Evolutionary conservation across 441 rosid species (phyloP).

Genomic region (Pelargonium australe): DNA sequence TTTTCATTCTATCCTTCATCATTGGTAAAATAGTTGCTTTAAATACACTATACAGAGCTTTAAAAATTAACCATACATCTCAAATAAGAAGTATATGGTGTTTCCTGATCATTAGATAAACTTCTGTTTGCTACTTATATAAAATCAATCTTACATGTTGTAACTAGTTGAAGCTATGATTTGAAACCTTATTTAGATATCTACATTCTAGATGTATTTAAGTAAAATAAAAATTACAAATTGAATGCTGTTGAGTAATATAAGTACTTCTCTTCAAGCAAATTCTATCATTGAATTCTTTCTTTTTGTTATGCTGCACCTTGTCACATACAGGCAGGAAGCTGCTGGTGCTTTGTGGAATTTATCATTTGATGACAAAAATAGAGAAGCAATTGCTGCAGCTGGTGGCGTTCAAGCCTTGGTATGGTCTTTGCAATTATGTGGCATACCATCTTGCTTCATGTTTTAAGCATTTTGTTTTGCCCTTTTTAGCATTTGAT

Average conservation of each 20-base stretch:
- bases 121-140: not conserved
- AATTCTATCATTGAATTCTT: not conserved
- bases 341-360: conserved; percentile 99
- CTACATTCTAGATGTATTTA: not conserved
- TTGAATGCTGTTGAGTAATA: not conserved
- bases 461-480: too few relatives aligned
- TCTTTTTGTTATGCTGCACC: not conserved
- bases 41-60: not conserved
- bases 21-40: not conserved
- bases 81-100: too few relatives aligned
- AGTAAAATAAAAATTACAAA: not conserved
- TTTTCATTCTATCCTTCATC: not conserved
- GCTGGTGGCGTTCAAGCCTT: conserved; percentile 96
- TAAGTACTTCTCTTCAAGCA: not conserved
- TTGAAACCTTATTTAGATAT: not conserved
- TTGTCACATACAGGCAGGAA: conserved; percentile 59
- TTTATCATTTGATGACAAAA: conserved; percentile 84
- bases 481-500: too few relatives aligned
- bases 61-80: too few relatives aligned
- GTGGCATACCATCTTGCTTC: not conserved
- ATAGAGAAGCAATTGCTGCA: conserved; percentile 92
- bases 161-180: not conserved
- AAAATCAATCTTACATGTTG: not conserved
- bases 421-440: conserved; percentile 41
- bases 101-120: too few relatives aligned